phyloP scores from a whole-genome alignment of 2,329 filamentous ascomycete genomes.

The Colletotrichum lini region DNA sequence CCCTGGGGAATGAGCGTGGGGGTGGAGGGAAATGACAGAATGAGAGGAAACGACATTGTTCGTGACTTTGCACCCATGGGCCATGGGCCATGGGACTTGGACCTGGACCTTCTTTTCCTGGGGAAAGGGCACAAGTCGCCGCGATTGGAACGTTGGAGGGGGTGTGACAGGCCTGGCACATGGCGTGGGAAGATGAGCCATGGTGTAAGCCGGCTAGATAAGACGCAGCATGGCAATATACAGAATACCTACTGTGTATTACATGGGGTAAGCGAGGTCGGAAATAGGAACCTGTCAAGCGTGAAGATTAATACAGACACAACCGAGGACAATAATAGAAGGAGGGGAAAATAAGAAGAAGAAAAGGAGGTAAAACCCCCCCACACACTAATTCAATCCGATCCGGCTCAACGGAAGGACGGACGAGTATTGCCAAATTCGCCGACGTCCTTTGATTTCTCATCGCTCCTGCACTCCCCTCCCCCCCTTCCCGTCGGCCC shows the following conservation, averaged over 20 bases:
- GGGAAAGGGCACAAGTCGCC: constrained; percentile 19
- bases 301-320: not conserved
- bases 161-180: constrained; percentile 5
- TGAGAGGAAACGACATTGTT: constrained; percentile 2
- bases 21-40: not conserved
- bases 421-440: not conserved
- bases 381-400: not conserved
- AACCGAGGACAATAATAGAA: too few relatives aligned
- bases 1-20: constrained; percentile 36
- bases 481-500: not conserved
- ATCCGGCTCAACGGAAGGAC: constrained; percentile 27
- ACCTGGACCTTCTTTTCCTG: constrained; percentile 9
- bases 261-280: not conserved
- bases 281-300: not conserved
- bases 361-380: not conserved
- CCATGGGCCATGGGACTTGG: not conserved
- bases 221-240: not conserved
- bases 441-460: constrained; percentile 17
- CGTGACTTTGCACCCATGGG: not conserved
- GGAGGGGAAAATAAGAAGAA: not conserved
- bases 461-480: not conserved
- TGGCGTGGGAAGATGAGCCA: not conserved
- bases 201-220: not conserved
- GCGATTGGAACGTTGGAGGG: constrained; percentile 16
- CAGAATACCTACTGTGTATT: too few relatives aligned